A percentile compares a stretch with the other conserved stretches of the same genome.
These are phyloP conservation scores for Picea sitchensis DNA, from an alignment of 75 land plant species.

Conservation along the genomic window DNA sequence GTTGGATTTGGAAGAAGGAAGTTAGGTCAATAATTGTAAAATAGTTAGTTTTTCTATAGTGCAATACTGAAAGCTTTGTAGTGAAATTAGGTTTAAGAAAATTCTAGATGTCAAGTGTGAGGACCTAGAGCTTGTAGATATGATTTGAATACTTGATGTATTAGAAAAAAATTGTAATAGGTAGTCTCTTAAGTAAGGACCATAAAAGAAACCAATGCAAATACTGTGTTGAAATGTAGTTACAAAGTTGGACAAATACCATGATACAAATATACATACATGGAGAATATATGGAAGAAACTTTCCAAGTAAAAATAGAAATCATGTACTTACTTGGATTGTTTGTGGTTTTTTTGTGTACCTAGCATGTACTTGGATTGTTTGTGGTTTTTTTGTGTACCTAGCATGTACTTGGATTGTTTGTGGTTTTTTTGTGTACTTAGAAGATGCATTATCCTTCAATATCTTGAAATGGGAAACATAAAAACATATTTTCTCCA, in stretches of 20 bases:
- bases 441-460: no score
- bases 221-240: background rate
- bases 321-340: no score
- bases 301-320: no score
- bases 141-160: background rate
- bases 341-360: no score
- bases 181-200: background rate
- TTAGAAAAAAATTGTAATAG: background rate
- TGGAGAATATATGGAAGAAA: conserved; percentile 8
- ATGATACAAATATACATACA: conserved; percentile 14
- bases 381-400: no score
- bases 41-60: background rate
- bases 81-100: background rate
- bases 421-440: no score
- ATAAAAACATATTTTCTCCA: no score
- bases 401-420: no score
- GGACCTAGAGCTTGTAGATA: background rate
- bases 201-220: background rate
- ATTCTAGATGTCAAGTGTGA: background rate
- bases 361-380: no score
- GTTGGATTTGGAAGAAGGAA: background rate
- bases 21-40: background rate
- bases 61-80: background rate
- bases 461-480: no score
- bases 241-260: conserved; percentile 5